Base-by-base conservation (phyloP, 108 stramenopile species). In the Stephanodiscus triporus region DNA sequence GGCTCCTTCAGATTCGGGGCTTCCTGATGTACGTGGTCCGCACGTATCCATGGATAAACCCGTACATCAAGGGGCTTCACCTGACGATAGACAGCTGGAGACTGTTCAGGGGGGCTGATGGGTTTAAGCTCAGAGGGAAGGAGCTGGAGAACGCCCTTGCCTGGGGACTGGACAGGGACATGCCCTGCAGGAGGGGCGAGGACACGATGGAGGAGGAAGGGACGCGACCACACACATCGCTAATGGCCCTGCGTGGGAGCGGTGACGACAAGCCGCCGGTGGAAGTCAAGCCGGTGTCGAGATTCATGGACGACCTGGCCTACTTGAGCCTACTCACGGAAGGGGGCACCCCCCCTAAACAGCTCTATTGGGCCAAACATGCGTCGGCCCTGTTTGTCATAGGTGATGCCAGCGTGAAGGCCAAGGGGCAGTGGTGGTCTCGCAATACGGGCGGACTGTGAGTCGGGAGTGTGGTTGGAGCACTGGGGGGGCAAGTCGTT, bases 41-140 rank as follows among this genome's bases (percentile, higher is more conserved):
- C 50, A 83, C 85, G 0, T 82, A 82, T 56, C 20, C 32, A 0
- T 56, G 36, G 37, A 67, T 77, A 43, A 22, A 51, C 17, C 85
- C 85, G 11, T 86, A 81, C 54, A 38, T 86, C 1, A 83, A 80
- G 55, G 85, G 86, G 6, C 20, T 86, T 1, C 76, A 87, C 50
- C 30, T 82, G 4, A 82, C 83, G 2, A 48, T 87, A 1, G 73
- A 84, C 38, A 16, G 59, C 0, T 84, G 83, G 83, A 19, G 80
- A 6, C 34, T 42, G 9, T 56, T 66, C 20, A 42, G 77, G 78
- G n/a, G n/a, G 23, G 19, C 47, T 30, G 74, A 79, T 1, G 83
- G 81, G 6, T 87, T 80, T 73, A 85, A 81, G 23, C 22, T 43
- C 11, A 36, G 30, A 30, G 53, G 26, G 26, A 27, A 9, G 26